Evolutionary conservation across 164 flowering plant species (phyloP).

Genomic region (Piper longum): DNA sequence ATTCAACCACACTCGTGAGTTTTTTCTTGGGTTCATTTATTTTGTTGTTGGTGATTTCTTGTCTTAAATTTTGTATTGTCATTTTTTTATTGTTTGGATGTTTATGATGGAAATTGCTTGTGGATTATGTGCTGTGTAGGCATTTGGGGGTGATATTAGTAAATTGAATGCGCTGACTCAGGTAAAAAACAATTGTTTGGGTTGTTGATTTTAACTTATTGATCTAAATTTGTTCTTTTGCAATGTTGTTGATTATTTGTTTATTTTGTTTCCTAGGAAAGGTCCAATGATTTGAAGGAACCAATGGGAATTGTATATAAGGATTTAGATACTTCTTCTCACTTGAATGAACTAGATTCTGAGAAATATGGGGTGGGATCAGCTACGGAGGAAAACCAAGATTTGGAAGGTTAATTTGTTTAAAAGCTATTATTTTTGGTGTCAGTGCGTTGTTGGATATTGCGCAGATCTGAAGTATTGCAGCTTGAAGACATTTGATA

Average conservation of each 20-base stretch:
- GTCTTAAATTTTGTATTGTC: not conserved
- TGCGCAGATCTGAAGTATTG: not conserved
- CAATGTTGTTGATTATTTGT: constrained; percentile 1
- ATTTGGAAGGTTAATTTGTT: constrained; percentile 9
- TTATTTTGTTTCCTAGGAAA: constrained; percentile 28
- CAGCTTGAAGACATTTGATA: not conserved
- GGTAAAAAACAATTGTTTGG: constrained; percentile 19
- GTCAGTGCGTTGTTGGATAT: not conserved
- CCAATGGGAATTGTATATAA: constrained; percentile 41
- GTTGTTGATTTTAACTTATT: not conserved
- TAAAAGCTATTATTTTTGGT: not conserved
- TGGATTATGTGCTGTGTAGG: constrained; percentile 2
- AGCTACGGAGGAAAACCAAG: constrained; percentile 4
- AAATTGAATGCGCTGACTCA: constrained; percentile 53
- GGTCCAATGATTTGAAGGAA: constrained; percentile 29
- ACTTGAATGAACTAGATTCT: constrained; percentile 1
- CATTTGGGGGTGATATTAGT: constrained; percentile 9
- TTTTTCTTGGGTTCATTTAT: not conserved
- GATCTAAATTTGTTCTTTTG: not conserved
- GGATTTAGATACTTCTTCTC: constrained; percentile 5
- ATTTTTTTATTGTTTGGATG: not conserved
- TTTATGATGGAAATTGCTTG: no score
- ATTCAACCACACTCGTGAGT: constrained; percentile 49
- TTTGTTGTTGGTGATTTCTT: not conserved
- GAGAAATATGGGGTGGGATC: not conserved